A percentile compares a stretch with the other conserved stretches of the same genome.
These are phyloP conservation scores for Ustilago shanxiensis DNA, from an alignment of 1,284 basidiomycete genomes.

Conservation along the genomic window DNA sequence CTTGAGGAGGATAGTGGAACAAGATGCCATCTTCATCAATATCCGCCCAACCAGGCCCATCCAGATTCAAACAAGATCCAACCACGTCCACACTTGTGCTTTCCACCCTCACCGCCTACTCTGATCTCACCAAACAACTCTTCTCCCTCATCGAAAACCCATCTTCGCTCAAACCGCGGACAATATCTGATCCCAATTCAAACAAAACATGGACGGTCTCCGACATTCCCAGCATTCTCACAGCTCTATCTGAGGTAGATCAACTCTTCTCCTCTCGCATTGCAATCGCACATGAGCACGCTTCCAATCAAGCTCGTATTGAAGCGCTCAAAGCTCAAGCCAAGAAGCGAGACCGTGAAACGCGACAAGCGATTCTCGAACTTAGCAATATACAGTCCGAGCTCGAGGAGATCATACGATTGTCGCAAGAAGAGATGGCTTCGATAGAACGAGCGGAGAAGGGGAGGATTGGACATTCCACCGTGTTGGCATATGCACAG, in stretches of 20 bases:
- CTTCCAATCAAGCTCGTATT: constrained; percentile 43
- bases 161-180: constrained; percentile 1
- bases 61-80: constrained; percentile 16
- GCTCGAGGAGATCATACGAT: constrained; percentile 42
- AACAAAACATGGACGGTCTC: constrained; percentile 22
- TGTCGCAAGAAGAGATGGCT: constrained; percentile 35
- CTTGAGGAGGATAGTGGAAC: not conserved
- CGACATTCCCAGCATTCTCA: constrained; percentile 18
- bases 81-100: constrained; percentile 35
- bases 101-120: constrained; percentile 46
- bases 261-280: constrained; percentile 29
- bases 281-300: constrained; percentile 42
- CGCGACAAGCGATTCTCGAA: constrained; percentile 42
- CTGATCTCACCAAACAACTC: constrained; percentile 42
- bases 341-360: constrained; percentile 36
- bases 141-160: constrained; percentile 45
- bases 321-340: constrained; percentile 31
- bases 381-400: constrained; percentile 44
- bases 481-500: constrained; percentile 55
- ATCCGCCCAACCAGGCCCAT: not conserved
- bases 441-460: constrained; percentile 47
- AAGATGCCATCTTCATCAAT: not conserved
- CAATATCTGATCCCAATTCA: constrained; percentile 31
- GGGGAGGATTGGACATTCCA: constrained; percentile 33
- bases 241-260: constrained; percentile 37